phyloP scores from a whole-genome alignment of 2,329 filamentous ascomycete genomes.

The Epicoccum sorghinum region DNA sequence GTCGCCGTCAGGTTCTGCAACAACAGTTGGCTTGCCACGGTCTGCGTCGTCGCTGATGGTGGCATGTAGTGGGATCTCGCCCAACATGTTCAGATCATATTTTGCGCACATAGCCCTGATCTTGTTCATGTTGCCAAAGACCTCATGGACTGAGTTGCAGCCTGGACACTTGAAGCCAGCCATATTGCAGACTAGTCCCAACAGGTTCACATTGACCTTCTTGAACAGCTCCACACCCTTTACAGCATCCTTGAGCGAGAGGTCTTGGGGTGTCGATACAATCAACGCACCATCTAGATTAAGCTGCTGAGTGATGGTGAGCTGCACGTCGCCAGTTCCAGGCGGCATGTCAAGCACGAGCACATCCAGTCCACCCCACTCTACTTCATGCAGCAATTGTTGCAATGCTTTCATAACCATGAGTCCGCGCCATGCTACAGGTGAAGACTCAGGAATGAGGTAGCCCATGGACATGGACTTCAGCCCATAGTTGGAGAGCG shows the following conservation, averaged over 20 bases:
- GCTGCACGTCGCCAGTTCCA: conserved; percentile 92
- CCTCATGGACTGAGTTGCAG: conserved; percentile 57
- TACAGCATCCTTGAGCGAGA: conserved; percentile 88
- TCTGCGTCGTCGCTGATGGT: conserved; percentile 88
- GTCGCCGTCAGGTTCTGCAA: conserved; percentile 78
- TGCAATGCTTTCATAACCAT: conserved; percentile 99
- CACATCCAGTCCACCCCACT: conserved; percentile 88
- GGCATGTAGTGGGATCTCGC: conserved; percentile 86
- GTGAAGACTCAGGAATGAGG: conserved; percentile 76
- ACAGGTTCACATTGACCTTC: conserved; percentile 76
- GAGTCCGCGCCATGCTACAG: conserved; percentile 91
- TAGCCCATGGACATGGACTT: conserved; percentile 99
- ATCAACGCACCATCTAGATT: conserved; percentile 86
- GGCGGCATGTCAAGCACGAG: conserved; percentile 91
- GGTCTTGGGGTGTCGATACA: conserved; percentile 90
- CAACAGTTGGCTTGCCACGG: conserved; percentile 85
- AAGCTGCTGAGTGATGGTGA: conserved; percentile 96
- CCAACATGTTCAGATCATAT: conserved; percentile 78
- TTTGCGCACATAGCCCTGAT: conserved; percentile 80
- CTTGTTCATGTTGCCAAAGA: conserved; percentile 67
- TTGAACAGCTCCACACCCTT: conserved; percentile 93
- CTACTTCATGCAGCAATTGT: conserved; percentile 92
- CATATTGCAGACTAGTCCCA: conserved; percentile 74
- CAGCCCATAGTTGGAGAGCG: conserved; percentile 90
- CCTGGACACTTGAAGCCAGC: conserved; percentile 46